Conservation (phyloP, 140 eudicot species). For the Flaveria floridana region DNA sequence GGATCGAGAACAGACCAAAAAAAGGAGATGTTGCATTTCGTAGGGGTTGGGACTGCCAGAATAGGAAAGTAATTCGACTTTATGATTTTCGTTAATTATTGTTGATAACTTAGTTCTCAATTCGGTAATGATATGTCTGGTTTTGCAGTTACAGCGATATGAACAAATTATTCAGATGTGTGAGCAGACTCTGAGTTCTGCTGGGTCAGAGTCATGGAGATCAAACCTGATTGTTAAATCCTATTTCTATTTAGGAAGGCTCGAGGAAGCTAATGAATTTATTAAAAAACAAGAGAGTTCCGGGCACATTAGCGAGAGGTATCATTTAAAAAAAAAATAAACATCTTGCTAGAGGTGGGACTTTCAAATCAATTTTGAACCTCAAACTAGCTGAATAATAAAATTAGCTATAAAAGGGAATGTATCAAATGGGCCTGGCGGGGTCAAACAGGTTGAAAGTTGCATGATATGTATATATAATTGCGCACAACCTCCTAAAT, state of each 20-base stretch:
- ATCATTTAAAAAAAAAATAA: conserved; percentile 3
- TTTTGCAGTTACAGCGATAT: conserved; percentile 68
- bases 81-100: background rate
- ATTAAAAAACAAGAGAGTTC: conserved; percentile 67
- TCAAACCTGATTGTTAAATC: conserved; percentile 50
- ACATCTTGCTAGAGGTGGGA: background rate
- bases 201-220: conserved; percentile 64
- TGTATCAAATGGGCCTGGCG: background rate
- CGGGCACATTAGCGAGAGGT: conserved; percentile 48
- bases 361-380: background rate
- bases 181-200: conserved; percentile 60
- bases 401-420: background rate
- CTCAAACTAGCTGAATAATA: background rate
- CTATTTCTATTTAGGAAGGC: conserved; percentile 70
- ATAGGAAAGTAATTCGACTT: conserved; percentile 6
- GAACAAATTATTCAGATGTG: conserved; percentile 79
- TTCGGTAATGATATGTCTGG: conserved; percentile 13
- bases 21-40: background rate
- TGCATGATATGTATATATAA: background rate
- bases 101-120: conserved; percentile 3
- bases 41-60: conserved; percentile 5
- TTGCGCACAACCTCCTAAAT: background rate
- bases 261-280: conserved; percentile 77
- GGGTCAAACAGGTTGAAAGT: conserved; percentile 7
- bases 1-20: background rate